Percentiles rank a stretch among this genome's conserved stretches.
phyloP scores from a whole-genome alignment of 208 protist species.

The Sergeia podlipaevii region DNA sequence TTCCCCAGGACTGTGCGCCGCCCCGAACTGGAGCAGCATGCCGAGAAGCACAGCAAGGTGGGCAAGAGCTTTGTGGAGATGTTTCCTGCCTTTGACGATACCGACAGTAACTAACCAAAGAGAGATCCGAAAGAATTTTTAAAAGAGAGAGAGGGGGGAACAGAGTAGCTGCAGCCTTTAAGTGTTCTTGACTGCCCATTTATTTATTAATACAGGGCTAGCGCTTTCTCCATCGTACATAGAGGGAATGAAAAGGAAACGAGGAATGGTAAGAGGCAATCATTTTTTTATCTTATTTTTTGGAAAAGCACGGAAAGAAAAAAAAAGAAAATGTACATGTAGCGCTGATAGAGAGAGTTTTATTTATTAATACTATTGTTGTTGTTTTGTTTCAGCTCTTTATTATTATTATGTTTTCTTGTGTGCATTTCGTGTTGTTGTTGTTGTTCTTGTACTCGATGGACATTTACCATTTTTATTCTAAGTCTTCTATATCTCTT shows the following conservation, averaged over 20 bases:
- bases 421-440: neutral
- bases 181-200: no score
- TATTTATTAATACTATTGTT: neutral
- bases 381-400: slow-evolving; percentile 2
- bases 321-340: slow-evolving; percentile 4
- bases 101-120: neutral
- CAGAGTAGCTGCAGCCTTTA: neutral
- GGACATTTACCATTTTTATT: neutral
- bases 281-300: no score
- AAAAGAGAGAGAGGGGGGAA: neutral
- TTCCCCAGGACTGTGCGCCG: slow-evolving; percentile 71
- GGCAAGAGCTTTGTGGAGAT: slow-evolving; percentile 54
- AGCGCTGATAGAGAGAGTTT: neutral
- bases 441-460: neutral
- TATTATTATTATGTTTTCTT: neutral
- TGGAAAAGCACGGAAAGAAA: neutral
- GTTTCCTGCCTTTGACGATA: slow-evolving; percentile 56
- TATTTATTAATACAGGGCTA: no score
- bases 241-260: no score
- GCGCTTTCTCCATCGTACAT: no score
- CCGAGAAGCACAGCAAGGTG: slow-evolving; percentile 61
- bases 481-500: neutral
- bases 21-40: slow-evolving; percentile 70
- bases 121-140: neutral
- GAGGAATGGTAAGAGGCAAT: no score